phyloP scores from a whole-genome alignment of 208 protist genomes.

The Leishmania tropica region DNA sequence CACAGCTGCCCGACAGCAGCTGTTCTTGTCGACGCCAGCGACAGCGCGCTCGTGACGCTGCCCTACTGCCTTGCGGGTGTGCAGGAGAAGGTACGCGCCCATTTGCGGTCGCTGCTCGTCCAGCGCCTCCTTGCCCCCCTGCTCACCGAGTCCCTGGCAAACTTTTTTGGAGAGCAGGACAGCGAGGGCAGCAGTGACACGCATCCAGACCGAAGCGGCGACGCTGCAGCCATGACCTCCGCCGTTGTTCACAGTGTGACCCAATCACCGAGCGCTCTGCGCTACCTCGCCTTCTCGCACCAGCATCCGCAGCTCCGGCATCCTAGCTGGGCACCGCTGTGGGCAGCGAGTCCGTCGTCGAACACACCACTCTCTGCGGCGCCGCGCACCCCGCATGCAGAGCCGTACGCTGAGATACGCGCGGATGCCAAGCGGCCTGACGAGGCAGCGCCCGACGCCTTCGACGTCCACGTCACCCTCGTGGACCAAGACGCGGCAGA shows the following conservation, averaged over 20 bases:
- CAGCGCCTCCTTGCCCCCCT: slow-evolving; percentile 12
- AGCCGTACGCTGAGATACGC: too few species aligned
- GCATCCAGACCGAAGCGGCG: background rate
- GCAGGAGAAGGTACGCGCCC: slow-evolving; percentile 14
- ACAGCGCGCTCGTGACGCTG: slow-evolving; percentile 13
- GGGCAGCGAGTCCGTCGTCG: background rate
- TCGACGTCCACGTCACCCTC: background rate
- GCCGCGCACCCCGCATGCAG: background rate
- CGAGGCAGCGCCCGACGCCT: background rate
- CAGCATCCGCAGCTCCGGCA: slow-evolving; percentile 15
- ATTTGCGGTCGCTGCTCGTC: slow-evolving; percentile 7
- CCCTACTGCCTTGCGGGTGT: slow-evolving; percentile 17
- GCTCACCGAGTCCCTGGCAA: background rate
- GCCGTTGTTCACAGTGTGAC: slow-evolving; percentile 11
- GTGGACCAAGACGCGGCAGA: background rate
- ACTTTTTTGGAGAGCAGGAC: background rate
- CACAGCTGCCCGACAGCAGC: slow-evolving; percentile 19
- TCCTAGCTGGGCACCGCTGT: slow-evolving; percentile 21
- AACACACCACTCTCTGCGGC: background rate
- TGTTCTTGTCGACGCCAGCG: slow-evolving; percentile 18
- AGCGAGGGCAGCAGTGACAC: background rate
- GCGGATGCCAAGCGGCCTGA: background rate
- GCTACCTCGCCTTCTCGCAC: slow-evolving; percentile 23
- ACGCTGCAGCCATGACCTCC: background rate
- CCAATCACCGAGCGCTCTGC: slow-evolving; percentile 1